Evolutionary conservation across 345 rosid genomes (phyloP).

Genomic region (Triadica sebifera): DNA sequence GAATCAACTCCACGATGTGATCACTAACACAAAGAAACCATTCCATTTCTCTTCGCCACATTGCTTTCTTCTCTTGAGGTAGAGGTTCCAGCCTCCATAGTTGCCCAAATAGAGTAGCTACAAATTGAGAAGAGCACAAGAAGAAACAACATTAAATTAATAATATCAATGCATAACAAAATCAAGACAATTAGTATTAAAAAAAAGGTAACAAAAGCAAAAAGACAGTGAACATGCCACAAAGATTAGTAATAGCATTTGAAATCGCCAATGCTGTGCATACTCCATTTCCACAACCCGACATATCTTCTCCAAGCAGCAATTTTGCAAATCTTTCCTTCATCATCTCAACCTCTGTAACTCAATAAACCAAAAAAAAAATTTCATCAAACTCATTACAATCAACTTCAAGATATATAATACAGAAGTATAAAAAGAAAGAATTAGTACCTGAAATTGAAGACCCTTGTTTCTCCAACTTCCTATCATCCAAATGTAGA

Average conservation of each 20-base stretch:
- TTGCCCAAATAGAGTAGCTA: slow-evolving; percentile 94
- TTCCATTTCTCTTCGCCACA: slow-evolving; percentile 98
- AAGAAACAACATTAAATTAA: slow-evolving; percentile 5
- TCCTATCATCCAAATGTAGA: slow-evolving; percentile 30
- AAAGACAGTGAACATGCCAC: slow-evolving; percentile 47
- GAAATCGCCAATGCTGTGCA: slow-evolving; percentile 90
- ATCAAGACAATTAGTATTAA: neutral
- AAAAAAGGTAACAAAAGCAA: neutral
- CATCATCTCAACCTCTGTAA: slow-evolving; percentile 87
- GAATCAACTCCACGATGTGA: slow-evolving; percentile 92
- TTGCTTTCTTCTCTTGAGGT: slow-evolving; percentile 73
- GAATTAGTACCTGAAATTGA: slow-evolving; percentile 53
- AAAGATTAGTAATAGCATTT: slow-evolving; percentile 93
- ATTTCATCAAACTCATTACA: slow-evolving; percentile 13
- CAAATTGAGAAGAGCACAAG: slow-evolving; percentile 7
- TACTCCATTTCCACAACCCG: slow-evolving; percentile 98
- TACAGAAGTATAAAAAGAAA: slow-evolving; percentile 11
- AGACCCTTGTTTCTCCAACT: slow-evolving; percentile 45
- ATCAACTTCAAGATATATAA: neutral
- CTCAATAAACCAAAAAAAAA: slow-evolving; percentile 11
- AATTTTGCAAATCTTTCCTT: slow-evolving; percentile 93
- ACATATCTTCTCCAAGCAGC: slow-evolving; percentile 98
- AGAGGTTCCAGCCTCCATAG: slow-evolving; percentile 94
- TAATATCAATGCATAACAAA: neutral
- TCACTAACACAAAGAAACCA: slow-evolving; percentile 93